phyloP scores from a whole-genome alignment of 192 early-diverging fungal species.

The Jimgerdemannia flammicorona region DNA sequence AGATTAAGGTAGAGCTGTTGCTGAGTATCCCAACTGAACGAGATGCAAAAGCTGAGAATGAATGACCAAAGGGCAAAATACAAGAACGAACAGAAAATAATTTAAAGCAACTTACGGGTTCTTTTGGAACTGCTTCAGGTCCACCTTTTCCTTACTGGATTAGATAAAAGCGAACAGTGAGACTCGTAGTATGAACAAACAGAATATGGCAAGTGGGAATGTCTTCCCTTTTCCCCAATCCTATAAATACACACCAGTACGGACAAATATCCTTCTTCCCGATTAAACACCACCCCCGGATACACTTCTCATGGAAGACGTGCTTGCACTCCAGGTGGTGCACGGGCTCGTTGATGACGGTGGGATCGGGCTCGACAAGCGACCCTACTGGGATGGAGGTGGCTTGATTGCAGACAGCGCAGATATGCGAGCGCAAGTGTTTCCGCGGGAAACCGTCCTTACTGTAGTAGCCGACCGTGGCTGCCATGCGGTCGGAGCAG shows the following conservation, averaged over 20 bases:
- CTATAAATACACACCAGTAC: constrained; percentile 38
- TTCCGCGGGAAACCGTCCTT: constrained; percentile 58
- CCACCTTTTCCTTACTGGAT: constrained; percentile 63
- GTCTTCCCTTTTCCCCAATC: too few species aligned
- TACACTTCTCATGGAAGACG: constrained; percentile 60
- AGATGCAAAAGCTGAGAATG: background rate
- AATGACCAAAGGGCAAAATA: background rate
- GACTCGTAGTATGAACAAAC: too few species aligned
- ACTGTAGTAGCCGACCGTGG: constrained; percentile 57
- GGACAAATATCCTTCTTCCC: constrained; percentile 64
- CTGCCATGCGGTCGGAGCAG: constrained; percentile 58
- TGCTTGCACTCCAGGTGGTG: constrained; percentile 47
- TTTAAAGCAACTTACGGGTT: constrained; percentile 42
- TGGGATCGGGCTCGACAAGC: constrained; percentile 26
- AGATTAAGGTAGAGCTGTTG: constrained; percentile 60
- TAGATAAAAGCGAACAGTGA: too few species aligned
- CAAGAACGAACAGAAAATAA: background rate
- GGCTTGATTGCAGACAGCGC: constrained; percentile 54
- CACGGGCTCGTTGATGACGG: constrained; percentile 17
- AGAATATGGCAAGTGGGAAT: too few species aligned
- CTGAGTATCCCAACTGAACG: constrained; percentile 55
- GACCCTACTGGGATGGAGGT: constrained; percentile 34
- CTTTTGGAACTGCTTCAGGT: constrained; percentile 55
- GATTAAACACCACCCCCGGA: constrained; percentile 61
- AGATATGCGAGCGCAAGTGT: constrained; percentile 46